A percentile compares a stretch with the other conserved stretches of the same genome.
Evolutionary conservation across 2,329 filamentous ascomycete species (phyloP).

Genomic region (Blastomyces parvus): DNA sequence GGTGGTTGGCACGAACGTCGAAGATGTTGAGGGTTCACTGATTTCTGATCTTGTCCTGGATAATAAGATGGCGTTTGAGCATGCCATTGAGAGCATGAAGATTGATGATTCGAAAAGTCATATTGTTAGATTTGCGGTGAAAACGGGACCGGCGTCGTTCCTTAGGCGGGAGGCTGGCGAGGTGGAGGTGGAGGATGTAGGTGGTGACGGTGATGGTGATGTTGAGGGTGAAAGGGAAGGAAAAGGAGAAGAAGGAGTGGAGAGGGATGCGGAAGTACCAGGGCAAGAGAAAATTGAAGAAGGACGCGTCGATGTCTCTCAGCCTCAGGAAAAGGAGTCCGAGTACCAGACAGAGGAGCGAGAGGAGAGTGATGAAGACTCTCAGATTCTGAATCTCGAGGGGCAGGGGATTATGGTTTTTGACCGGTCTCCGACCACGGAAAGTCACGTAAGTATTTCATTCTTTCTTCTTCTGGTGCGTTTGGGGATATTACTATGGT

Average conservation of each 20-base stretch:
- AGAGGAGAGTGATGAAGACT: constrained; percentile 30
- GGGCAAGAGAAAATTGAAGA: constrained; percentile 13
- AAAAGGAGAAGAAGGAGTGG: constrained; percentile 28
- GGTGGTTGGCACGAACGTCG: constrained; percentile 70
- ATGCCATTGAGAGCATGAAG: constrained; percentile 79
- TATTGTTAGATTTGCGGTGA: constrained; percentile 70
- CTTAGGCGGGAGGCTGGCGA: constrained; percentile 38
- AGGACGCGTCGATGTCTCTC: background rate
- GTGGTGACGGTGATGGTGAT: constrained; percentile 13
- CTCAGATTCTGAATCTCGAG: constrained; percentile 67
- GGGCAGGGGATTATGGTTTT: constrained; percentile 98
- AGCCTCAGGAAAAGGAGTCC: background rate
- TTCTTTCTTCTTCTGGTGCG: background rate
- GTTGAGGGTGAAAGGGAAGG: constrained; percentile 19
- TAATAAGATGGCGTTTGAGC: constrained; percentile 69
- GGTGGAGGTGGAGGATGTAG: constrained; percentile 15
- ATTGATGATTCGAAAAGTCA: constrained; percentile 89
- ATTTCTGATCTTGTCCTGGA: constrained; percentile 75
- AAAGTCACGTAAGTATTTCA: constrained; percentile 63
- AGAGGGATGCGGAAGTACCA: constrained; percentile 21
- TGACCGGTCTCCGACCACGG: constrained; percentile 72
- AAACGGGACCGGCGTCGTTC: constrained; percentile 59
- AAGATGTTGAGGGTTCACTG: constrained; percentile 62
- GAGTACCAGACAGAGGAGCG: background rate
- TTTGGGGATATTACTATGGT: constrained; percentile 6